These are phyloP conservation scores for Leccinellum luteum DNA, from an alignment of 768 basidiomycete genomes.

Conservation along the genomic window DNA sequence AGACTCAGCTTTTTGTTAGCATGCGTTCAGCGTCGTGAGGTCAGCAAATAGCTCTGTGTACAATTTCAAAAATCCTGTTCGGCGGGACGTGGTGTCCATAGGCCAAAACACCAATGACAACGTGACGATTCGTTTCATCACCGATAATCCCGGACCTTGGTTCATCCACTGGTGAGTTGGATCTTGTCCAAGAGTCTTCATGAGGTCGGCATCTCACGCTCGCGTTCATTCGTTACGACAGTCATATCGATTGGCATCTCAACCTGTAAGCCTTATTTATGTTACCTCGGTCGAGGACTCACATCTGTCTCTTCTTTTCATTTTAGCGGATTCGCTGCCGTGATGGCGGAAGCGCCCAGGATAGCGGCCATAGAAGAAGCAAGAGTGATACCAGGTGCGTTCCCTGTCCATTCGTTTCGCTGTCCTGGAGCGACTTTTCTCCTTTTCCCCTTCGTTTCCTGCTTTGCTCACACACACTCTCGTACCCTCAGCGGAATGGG, in stretches of 20 bases:
- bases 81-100: slow-evolving; percentile 33
- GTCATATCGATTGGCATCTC: slow-evolving; percentile 33
- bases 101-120: slow-evolving; percentile 34
- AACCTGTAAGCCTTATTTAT: slow-evolving; percentile 15
- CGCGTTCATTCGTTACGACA: slow-evolving; percentile 1
- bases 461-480: slow-evolving; percentile 1
- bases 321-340: slow-evolving; percentile 29
- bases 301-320: slow-evolving; percentile 13
- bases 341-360: slow-evolving; percentile 26
- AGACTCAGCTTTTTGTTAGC: slow-evolving; percentile 19
- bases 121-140: slow-evolving; percentile 57
- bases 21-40: slow-evolving; percentile 37
- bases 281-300: background rate
- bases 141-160: slow-evolving; percentile 69
- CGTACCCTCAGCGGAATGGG: slow-evolving; percentile 20
- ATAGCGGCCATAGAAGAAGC: slow-evolving; percentile 8
- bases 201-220: background rate
- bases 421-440: background rate
- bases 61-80: slow-evolving; percentile 39
- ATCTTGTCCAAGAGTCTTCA: background rate
- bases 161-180: slow-evolving; percentile 41
- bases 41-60: slow-evolving; percentile 25
- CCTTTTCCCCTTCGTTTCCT: background rate
- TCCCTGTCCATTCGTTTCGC: background rate
- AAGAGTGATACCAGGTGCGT: slow-evolving; percentile 20